Base-by-base conservation (phyloP, 2,329 filamentous ascomycete genomes). In the Stachybotrys echinatus region DNA sequence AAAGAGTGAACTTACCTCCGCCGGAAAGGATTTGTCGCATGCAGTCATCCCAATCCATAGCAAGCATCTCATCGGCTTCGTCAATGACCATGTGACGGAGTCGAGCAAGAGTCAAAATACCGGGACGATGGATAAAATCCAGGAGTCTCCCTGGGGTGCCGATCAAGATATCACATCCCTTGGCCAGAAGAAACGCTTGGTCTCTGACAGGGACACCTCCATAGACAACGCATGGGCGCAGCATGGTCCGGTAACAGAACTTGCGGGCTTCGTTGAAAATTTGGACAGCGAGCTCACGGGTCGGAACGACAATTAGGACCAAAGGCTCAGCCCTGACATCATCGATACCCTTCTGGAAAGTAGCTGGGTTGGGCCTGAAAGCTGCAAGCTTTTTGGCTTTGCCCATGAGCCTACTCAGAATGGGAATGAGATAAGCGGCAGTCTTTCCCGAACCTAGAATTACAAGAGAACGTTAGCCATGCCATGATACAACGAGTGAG, bases 251-350 rank as follows among this genome's bases (percentile, higher is more conserved):
- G 61, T 99, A 99, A 65, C 91, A 96, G 45, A 97, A 83, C 59
- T 92, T 90, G 54, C 94, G 87, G 22, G 89, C 85, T 65, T 97
- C 92, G 55, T 96, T 90, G 70, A 96, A 97, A 58, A 97, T 96
- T 64, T 99, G 94, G 3, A 91, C 87, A 0, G 91, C 90, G 5
- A 99, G 73, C 74, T 99, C 94, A 34, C 94, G 88, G 48, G 88
- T 94, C 1, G 94, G 94, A 12, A 83, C 86, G 20, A 99, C 79
- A 48, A 99, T 78, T 23, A 97, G 74, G 0, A 97, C 88, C 6
- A 99, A 71, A 5, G 94, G 94, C 74, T 97, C 92, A 7, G 91
- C 92, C 42, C 82, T 81, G 38, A 88, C 80, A 19, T 58, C 61
- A 17, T 74, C 69, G 2, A 69, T 23, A 2, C 70, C 71, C 3